phyloP scores from a whole-genome alignment of 495 filamentous ascomycete genomes.

The Aspergillus egyptiacus region DNA sequence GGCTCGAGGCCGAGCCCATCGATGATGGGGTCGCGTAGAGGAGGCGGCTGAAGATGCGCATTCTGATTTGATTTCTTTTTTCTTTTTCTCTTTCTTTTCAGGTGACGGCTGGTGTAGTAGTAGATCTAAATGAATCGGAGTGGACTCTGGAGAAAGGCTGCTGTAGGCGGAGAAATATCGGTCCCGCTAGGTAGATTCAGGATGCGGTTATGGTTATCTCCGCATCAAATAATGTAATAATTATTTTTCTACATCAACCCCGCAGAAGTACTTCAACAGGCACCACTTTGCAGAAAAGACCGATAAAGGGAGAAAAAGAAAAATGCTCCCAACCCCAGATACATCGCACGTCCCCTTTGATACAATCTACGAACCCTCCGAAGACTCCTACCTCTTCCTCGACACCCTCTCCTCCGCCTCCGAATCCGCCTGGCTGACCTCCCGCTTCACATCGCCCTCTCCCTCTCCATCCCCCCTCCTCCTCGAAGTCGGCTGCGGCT shows the following conservation, averaged over 20 bases:
- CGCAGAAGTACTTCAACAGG: too few species aligned
- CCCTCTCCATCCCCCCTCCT: slow-evolving; percentile 56
- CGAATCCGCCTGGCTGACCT: slow-evolving; percentile 65
- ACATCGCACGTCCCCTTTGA: slow-evolving; percentile 84
- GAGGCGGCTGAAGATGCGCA: slow-evolving; percentile 10
- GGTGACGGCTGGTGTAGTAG: too few species aligned
- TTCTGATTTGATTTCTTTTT: slow-evolving; percentile 2
- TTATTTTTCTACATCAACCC: background rate
- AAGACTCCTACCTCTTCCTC: slow-evolving; percentile 91
- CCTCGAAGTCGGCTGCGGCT: slow-evolving; percentile 85
- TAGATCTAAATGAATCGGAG: too few species aligned
- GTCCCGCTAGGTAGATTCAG: too few species aligned
- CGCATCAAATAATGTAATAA: background rate
- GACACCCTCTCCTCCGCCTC: slow-evolving; percentile 75
- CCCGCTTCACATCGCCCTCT: slow-evolving; percentile 45
- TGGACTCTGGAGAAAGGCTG: too few species aligned
- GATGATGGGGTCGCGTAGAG: slow-evolving; percentile 43
- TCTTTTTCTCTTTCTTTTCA: background rate
- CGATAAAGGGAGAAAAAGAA: background rate
- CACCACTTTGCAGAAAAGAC: too few species aligned
- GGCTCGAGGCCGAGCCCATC: slow-evolving; percentile 43
- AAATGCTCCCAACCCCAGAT: slow-evolving; percentile 86
- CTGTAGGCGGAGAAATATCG: slow-evolving; percentile 3
- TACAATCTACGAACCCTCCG: slow-evolving; percentile 85
- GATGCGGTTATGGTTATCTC: too few species aligned